Evolutionary conservation across 352 stramenopile genomes (phyloP), one percentile per base, ranked within the genome.

Genomic region (Phytophthora nicotianae): DNA sequence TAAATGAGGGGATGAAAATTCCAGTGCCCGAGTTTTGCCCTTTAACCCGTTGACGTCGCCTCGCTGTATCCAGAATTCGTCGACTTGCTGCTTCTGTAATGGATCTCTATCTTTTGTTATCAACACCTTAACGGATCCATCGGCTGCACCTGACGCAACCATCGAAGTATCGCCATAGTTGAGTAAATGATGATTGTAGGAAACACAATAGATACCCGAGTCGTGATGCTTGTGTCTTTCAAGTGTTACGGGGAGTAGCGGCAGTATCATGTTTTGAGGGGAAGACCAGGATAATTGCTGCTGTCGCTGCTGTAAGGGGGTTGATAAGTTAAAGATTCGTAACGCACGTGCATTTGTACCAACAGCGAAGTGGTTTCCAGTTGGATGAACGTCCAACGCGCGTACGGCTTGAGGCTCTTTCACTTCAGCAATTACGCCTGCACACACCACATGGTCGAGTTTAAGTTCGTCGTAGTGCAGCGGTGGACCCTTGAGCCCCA

Each of bases 171-270:
- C 24, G 19, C 40, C 27, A 10, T 37, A 17, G 5, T 14, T 20
- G 4, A 11, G 9, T 21, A 74, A 20, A 48, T 50, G 24, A 21
- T 56, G 68, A 33, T 81, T 82, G 62, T 72, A 91, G 10, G 68
- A 58, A 6, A 79, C 65, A 19, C 65, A 84, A 65, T 90, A 90
- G 57, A 90, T 84, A 1, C 79, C 54, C 4, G 75, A 75, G 13
- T 71, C 41, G 51, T 89, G 80, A 49, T 88, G 71, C n/a, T 87
- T 88, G 63, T 91, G 77, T 13, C 70, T 70, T 41, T 91, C 82
- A 14, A 79, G 45, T 10, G 62, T 42, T 13, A 89, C 82, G 0
- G 82, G 82, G 0, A 91, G 62, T 32, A 91, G 38, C 10, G 82
- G 79, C 10, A 86, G 50, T 9, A 86, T 72, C 33, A 52, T 42